Evolutionary conservation across 495 filamentous ascomycete genomes (phyloP), one percentile per base, ranked within the genome.

Genomic region (Aspergillus saccharolyticus): DNA sequence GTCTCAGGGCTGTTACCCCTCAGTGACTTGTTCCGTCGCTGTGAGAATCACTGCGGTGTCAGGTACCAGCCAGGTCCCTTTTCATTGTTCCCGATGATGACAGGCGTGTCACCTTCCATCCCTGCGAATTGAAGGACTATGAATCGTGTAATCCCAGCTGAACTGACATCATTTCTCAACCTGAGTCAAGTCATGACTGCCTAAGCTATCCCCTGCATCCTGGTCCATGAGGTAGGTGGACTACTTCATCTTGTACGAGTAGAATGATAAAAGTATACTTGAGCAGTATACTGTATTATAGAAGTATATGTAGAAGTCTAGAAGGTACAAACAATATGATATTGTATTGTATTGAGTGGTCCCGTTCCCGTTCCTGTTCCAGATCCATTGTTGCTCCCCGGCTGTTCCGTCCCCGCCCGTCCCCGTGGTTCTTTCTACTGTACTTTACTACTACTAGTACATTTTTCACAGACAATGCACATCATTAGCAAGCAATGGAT

Each of bases 381-480:
- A 18, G 44, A 20, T 47, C 44, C 18, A 19, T 20, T 20, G n/a
- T 20, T 12, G 15, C 15, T 17, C 47, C 47, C 21, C 20, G 47
- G 21, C 20, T 16, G 15, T 50, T 50, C 47, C 47, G 47, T 45
- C 47, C 44, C 20, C 20, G 47, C 22, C 20, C 47, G 47, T 28
- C 30, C n/a, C 47, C 47, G 22, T 50, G 47, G 47, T 50, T 50
- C 47, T 7, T n/a, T n/a, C n/a, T n/a, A n/a, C n/a, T n/a, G n/a
- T n/a, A n/a, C n/a, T n/a, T n/a, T n/a, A n/a, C n/a, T n/a, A n/a
- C n/a, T n/a, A n/a, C n/a, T n/a, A n/a, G n/a, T n/a, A n/a, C n/a
- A n/a, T n/a, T n/a, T n/a, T n/a, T n/a, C n/a, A n/a, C n/a, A n/a
- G n/a, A n/a, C n/a, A n/a, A n/a, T n/a, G n/a, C n/a, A n/a, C n/a